These are phyloP conservation scores for Acanthochlamys bracteata DNA, from an alignment of 106 monocot species.

Conservation along the genomic window DNA sequence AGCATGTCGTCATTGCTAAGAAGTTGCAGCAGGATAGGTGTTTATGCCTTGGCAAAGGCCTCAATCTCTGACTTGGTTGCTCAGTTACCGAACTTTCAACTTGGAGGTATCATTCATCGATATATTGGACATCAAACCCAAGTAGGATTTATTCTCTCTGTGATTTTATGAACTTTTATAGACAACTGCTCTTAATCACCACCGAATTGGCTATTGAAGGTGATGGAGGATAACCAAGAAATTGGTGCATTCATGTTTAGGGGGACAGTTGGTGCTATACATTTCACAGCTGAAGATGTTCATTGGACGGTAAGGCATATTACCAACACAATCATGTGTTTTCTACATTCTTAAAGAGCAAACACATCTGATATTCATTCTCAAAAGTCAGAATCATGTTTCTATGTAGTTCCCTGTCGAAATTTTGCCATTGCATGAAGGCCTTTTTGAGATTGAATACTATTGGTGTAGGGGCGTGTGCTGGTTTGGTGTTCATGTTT, in stretches of 20 bases:
- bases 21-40: conserved; percentile 36
- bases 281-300: conserved; percentile 84
- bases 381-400: no score
- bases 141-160: conserved; percentile 23
- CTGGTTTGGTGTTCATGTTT: no score
- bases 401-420: no score
- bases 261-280: conserved; percentile 80
- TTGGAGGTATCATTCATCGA: conserved; percentile 85
- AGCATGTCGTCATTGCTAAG: conserved; percentile 53
- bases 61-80: conserved; percentile 72
- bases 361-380: no score
- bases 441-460: no score
- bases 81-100: conserved; percentile 63
- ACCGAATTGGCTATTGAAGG: conserved; percentile 29
- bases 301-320: conserved; percentile 79
- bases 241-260: conserved; percentile 98
- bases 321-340: background rate
- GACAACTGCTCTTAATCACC: background rate
- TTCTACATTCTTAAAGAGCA: background rate
- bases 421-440: no score
- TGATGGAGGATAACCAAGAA: conserved; percentile 99
- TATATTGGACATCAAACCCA: conserved; percentile 98
- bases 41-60: conserved; percentile 40
- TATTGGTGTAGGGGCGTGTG: no score
- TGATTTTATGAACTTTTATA: conserved; percentile 2